Evolutionary conservation across 768 basidiomycete genomes (phyloP), one percentile per base, ranked within the genome.

Genomic region (Mrakia gelida): DNA sequence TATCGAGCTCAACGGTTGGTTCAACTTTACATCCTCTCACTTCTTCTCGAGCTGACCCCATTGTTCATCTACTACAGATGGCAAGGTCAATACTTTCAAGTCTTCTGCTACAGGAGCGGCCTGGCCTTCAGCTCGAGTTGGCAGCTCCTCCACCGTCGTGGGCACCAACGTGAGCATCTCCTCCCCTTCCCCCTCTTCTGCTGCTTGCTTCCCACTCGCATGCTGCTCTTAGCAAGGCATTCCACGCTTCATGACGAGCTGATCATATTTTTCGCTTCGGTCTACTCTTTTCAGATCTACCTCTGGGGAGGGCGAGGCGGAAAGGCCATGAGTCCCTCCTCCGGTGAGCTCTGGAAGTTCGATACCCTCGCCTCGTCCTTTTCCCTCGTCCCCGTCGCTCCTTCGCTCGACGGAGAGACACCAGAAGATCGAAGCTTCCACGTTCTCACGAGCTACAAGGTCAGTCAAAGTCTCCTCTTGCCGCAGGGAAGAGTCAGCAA

Each of bases 291-390:
- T 68, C 45, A 76, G 75, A 80, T 87, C 63, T 87, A 87, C 79
- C 68, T 87, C 63, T 88, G 87, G 85, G 87, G 87, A 5, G 87
- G 88, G 5, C 84, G 87, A 26, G 86, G 86, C 1, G 87, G 86
- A 2, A 80, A 82, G 23, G 84, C 84, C 34, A 85, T 85, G 86
- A 81, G 41, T 26, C 76, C 71, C 8, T 65, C 30, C 32, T 63
- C 76, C 5, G 59, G 62, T 28, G 71, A 73, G 71, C 76, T 77
- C 23, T 72, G 38, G 30, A 62, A 71, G 41, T 73, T 77, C 71
- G 76, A 73, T 30, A 77, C 59, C 3, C 2, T 8, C 18, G 32
- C 30, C 21, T 43, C 34, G 28, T 9, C 75, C 10, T 76, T 76
- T 68, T 70, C 54, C 52, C 45, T 76, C 54, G 75, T 76, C 18